phyloP scores from a whole-genome alignment of 2,329 filamentous ascomycete genomes.

The Dothideomycetes sp. region DNA sequence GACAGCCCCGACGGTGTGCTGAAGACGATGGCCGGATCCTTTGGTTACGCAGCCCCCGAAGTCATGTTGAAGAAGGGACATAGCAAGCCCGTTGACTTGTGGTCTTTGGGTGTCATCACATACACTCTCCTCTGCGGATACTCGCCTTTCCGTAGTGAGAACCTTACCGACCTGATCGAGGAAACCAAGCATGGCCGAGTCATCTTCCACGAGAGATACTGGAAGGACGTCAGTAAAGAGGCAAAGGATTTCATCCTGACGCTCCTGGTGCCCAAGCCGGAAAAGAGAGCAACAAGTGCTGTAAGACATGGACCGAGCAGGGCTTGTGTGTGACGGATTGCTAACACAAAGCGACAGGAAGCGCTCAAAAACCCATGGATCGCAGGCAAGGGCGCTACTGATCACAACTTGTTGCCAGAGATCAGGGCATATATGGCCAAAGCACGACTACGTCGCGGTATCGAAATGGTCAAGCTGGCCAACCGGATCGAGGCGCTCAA shows the following conservation, averaged over 20 bases:
- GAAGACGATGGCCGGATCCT: slow-evolving; percentile 97
- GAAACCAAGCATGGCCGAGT: slow-evolving; percentile 79
- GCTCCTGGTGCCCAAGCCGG: slow-evolving; percentile 70
- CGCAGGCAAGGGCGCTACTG: slow-evolving; percentile 79
- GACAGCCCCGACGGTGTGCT: slow-evolving; percentile 84
- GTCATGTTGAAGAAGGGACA: slow-evolving; percentile 98
- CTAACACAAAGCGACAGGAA: slow-evolving; percentile 40
- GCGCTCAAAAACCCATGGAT: slow-evolving; percentile 81
- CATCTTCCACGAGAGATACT: slow-evolving; percentile 95
- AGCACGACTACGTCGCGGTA: slow-evolving; percentile 81
- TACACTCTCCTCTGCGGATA: slow-evolving; percentile 98
- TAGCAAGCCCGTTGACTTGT: slow-evolving; percentile 98
- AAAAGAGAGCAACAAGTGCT: slow-evolving; percentile 67
- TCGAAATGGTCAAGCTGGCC: slow-evolving; percentile 90
- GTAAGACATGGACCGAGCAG: slow-evolving; percentile 37
- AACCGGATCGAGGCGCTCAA: slow-evolving; percentile 94
- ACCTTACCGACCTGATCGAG: slow-evolving; percentile 82
- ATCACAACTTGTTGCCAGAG: slow-evolving; percentile 95
- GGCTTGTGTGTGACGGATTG: background rate
- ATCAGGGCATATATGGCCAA: slow-evolving; percentile 90
- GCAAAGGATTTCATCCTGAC: slow-evolving; percentile 88
- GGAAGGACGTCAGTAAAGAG: slow-evolving; percentile 92
- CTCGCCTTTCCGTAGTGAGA: slow-evolving; percentile 94
- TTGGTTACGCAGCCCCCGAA: slow-evolving; percentile 94
- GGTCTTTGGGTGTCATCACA: slow-evolving; percentile 97